These are phyloP conservation scores for Cyclotella kingstonii DNA, from an alignment of 108 stramenopile species.

Conservation along the genomic window DNA sequence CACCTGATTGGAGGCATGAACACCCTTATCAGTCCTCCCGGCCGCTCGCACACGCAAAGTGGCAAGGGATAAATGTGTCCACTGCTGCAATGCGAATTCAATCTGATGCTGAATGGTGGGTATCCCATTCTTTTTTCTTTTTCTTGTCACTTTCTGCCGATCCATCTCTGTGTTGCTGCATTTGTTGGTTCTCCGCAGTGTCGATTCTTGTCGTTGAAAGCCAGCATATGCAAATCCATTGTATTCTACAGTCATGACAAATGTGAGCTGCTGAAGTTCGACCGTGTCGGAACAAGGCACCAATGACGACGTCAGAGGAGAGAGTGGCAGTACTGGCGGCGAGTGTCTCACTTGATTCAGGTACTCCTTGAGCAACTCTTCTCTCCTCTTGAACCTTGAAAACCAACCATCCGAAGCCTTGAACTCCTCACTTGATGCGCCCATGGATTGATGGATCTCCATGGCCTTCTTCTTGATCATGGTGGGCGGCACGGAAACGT, in stretches of 20 bases:
- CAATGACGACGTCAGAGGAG: no score
- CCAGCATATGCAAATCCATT: conserved; percentile 73
- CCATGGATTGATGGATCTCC: no score
- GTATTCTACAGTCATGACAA: conserved; percentile 65
- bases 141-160: conserved; percentile 7
- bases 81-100: conserved; percentile 56
- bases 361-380: no score
- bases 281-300: no score
- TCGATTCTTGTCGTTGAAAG: conserved; percentile 67
- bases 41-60: conserved; percentile 61
- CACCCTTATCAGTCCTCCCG: conserved; percentile 79
- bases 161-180: background rate
- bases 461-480: no score
- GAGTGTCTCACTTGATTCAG: no score
- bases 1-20: conserved; percentile 81
- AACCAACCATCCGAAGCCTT: no score
- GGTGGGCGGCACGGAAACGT: no score
- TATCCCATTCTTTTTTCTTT: conserved; percentile 13
- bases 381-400: no score
- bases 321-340: no score
- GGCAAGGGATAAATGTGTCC: conserved; percentile 29
- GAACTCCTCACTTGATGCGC: no score
- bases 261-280: no score
- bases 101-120: conserved; percentile 66
- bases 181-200: background rate